Evolutionary conservation across 768 basidiomycete species (phyloP).

Genomic region (Omphalotus guepiniiformis): DNA sequence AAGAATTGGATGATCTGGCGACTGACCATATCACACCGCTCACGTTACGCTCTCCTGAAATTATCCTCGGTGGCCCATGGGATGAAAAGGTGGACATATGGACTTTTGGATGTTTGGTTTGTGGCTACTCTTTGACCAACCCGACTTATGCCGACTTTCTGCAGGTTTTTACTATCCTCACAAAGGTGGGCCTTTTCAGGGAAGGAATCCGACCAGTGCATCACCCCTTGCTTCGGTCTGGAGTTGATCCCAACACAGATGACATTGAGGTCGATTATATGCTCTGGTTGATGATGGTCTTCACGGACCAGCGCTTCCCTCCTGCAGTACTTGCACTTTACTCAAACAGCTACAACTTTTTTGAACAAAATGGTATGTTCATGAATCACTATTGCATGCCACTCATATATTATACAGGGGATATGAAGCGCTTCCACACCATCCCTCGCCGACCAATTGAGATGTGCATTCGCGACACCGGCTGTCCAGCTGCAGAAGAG

Average conservation of each 20-base stretch:
- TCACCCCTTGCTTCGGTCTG: neutral
- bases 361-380: no score
- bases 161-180: neutral
- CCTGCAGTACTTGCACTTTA: constrained; percentile 6
- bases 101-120: constrained; percentile 25
- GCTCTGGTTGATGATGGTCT: neutral
- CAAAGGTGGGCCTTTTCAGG: neutral
- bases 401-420: no score
- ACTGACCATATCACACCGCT: constrained; percentile 16
- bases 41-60: constrained; percentile 23
- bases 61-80: constrained; percentile 21
- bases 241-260: no score
- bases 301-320: neutral
- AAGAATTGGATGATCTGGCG: neutral
- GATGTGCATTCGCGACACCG: no score
- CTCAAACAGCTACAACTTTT: no score
- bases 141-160: neutral
- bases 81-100: constrained; percentile 25
- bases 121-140: neutral
- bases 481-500: no score
- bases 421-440: no score
- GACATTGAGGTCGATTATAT: neutral
- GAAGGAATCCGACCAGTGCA: neutral
- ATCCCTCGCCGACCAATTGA: no score
- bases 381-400: no score